These are phyloP conservation scores for Jaminaea rosea DNA, from an alignment of 1,284 basidiomycete genomes.

Conservation along the genomic window DNA sequence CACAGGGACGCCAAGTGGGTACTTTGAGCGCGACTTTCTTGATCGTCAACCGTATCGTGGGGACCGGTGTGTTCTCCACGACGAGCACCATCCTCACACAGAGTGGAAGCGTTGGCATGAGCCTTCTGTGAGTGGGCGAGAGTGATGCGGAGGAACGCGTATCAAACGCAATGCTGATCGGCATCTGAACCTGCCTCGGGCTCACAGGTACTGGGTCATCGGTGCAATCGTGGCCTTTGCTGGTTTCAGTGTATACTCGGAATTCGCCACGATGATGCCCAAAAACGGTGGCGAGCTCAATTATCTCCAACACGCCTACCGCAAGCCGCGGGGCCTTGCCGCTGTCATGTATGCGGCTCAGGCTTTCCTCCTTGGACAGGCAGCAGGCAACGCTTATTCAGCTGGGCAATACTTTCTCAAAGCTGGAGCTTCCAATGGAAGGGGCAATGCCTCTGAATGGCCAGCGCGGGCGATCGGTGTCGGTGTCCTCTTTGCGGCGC, in stretches of 20 bases:
- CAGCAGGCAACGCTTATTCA: slow-evolving; percentile 58
- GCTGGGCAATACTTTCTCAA: slow-evolving; percentile 52
- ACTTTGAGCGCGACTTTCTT: slow-evolving; percentile 59
- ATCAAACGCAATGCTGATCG: too few species aligned
- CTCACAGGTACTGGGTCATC: slow-evolving; percentile 62
- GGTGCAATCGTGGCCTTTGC: slow-evolving; percentile 57
- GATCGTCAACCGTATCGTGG: slow-evolving; percentile 67
- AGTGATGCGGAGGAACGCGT: too few species aligned
- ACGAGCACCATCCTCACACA: slow-evolving; percentile 61
- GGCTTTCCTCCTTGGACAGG: slow-evolving; percentile 58
- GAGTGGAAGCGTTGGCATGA: slow-evolving; percentile 57
- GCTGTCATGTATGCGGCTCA: slow-evolving; percentile 59
- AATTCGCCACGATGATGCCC: slow-evolving; percentile 62
- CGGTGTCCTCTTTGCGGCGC: slow-evolving; percentile 50
- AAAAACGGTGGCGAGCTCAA: slow-evolving; percentile 66
- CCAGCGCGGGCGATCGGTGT: slow-evolving; percentile 57
- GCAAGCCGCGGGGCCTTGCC: slow-evolving; percentile 57
- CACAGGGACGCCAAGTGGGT: slow-evolving; percentile 24
- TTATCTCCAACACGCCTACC: slow-evolving; percentile 64
- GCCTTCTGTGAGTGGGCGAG: slow-evolving; percentile 31
- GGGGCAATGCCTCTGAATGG: slow-evolving; percentile 54
- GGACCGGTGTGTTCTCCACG: slow-evolving; percentile 69
- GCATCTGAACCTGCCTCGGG: slow-evolving; percentile 16
- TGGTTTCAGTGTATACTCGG: slow-evolving; percentile 60
- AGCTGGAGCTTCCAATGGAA: slow-evolving; percentile 51